Percentiles rank a stretch among this genome's conserved stretches.
Conservation (phyloP, 257 asterid genomes). For the Phtheirospermum japonicum region DNA sequence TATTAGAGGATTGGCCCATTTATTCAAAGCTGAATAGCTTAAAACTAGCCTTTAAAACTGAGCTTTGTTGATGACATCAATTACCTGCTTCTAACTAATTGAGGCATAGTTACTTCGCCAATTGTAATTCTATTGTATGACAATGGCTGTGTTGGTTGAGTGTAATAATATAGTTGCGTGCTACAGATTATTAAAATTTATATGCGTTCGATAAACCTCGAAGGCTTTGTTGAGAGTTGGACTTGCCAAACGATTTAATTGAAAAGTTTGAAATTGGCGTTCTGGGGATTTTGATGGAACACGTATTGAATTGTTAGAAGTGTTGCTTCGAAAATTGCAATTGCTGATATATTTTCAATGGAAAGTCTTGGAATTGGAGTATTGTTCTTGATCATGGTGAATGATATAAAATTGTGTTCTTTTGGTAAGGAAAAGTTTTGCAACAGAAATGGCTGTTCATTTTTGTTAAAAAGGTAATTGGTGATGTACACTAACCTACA, state of each 20-base stretch:
- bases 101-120: slow-evolving; percentile 10
- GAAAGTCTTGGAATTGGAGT: neutral
- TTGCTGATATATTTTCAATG: neutral
- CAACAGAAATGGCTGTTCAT: too few species aligned
- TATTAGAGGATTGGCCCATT: neutral
- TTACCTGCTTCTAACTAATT: slow-evolving; percentile 7
- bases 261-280: neutral
- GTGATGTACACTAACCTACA: too few species aligned
- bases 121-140: neutral
- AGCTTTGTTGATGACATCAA: slow-evolving; percentile 3
- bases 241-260: neutral
- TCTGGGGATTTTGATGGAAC: neutral
- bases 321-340: neutral
- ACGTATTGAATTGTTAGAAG: neutral
- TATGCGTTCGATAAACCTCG: neutral
- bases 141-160: neutral
- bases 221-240: neutral
- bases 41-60: slow-evolving; percentile 3
- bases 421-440: too few species aligned
- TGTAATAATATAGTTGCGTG: neutral
- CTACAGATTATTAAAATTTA: neutral
- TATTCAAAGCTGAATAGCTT: slow-evolving; percentile 18
- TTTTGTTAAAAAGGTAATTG: too few species aligned
- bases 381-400: too few species aligned
- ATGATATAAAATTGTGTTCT: too few species aligned